Percentiles rank a stretch among this genome's conserved stretches.
These are phyloP conservation scores for Puccinia brachypodii DNA, from an alignment of 1,284 basidiomycete genomes.

Conservation along the genomic window DNA sequence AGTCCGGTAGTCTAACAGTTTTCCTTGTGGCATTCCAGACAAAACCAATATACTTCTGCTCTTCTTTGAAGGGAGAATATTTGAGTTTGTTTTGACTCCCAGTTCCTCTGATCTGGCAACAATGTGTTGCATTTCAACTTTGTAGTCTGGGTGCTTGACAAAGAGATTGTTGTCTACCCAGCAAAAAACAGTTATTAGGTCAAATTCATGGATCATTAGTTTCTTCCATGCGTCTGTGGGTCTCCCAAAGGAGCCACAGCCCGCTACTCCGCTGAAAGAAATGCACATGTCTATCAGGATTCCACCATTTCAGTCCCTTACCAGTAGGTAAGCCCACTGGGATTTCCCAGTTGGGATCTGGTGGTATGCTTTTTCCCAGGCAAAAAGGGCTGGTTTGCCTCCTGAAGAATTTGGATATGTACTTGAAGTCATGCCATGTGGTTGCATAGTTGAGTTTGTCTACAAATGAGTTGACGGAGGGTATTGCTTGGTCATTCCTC, in stretches of 20 bases:
- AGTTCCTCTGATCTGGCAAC: not conserved
- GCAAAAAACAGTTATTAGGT: not conserved
- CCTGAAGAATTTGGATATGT: not conserved
- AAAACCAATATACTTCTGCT: no score
- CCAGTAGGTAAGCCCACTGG: not conserved
- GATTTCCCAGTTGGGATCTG: no score
- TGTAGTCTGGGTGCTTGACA: not conserved
- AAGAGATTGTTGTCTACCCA: not conserved
- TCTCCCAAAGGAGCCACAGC: slow-evolving; percentile 17
- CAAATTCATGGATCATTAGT: not conserved
- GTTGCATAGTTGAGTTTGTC: not conserved
- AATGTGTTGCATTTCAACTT: not conserved
- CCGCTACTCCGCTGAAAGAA: not conserved
- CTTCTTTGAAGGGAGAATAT: no score
- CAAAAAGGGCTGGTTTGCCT: no score
- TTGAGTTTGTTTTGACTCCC: no score
- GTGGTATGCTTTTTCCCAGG: no score
- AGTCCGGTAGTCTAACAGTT: not conserved
- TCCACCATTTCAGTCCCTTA: not conserved
- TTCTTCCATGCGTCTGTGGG: slow-evolving; percentile 9
- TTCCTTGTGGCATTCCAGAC: no score
- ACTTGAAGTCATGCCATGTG: not conserved
- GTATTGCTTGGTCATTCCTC: not conserved
- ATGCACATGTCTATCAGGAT: not conserved
- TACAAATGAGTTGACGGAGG: not conserved